Percentiles rank a stretch among this genome's conserved stretches.
Evolutionary conservation across 2,329 filamentous ascomycete species (phyloP).

Genomic region (Hymenoscyphus linearis): DNA sequence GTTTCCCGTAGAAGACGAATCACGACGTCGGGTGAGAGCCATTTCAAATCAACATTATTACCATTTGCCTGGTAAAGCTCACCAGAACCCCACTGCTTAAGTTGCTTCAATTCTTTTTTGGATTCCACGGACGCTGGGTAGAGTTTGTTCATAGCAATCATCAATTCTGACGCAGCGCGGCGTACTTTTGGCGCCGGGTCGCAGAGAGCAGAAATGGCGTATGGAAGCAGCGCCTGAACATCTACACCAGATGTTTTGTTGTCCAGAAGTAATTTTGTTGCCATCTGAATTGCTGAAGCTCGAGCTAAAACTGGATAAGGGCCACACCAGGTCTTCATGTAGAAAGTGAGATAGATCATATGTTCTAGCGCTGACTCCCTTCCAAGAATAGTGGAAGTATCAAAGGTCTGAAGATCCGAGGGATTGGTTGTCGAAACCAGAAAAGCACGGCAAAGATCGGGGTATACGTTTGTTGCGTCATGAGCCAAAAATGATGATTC

Average conservation of each 20-base stretch:
- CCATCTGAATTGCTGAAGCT: slow-evolving; percentile 61
- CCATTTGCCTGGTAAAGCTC: slow-evolving; percentile 58
- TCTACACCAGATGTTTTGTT: slow-evolving; percentile 50
- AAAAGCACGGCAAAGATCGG: slow-evolving; percentile 55
- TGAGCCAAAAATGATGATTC: slow-evolving; percentile 49
- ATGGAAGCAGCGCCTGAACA: slow-evolving; percentile 78
- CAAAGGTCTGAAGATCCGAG: slow-evolving; percentile 34
- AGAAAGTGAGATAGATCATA: slow-evolving; percentile 69
- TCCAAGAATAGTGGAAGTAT: slow-evolving; percentile 49
- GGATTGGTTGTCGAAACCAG: slow-evolving; percentile 46
- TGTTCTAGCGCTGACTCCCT: slow-evolving; percentile 50
- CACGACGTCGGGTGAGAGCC: slow-evolving; percentile 53
- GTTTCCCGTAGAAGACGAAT: slow-evolving; percentile 59
- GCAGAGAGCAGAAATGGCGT: slow-evolving; percentile 66
- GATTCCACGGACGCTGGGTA: slow-evolving; percentile 38
- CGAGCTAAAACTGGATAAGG: slow-evolving; percentile 64
- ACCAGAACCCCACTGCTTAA: slow-evolving; percentile 52
- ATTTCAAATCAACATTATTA: slow-evolving; percentile 43
- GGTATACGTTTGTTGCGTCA: slow-evolving; percentile 47
- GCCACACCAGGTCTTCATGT: slow-evolving; percentile 69
- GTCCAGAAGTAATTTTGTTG: slow-evolving; percentile 51
- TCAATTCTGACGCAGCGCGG: slow-evolving; percentile 64
- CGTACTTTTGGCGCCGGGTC: slow-evolving; percentile 75
- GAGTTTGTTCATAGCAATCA: slow-evolving; percentile 49
- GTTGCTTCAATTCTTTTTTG: slow-evolving; percentile 37